Evolutionary conservation across 768 basidiomycete genomes (phyloP).

Genomic region (Tylopilus rubrobrunneus): DNA sequence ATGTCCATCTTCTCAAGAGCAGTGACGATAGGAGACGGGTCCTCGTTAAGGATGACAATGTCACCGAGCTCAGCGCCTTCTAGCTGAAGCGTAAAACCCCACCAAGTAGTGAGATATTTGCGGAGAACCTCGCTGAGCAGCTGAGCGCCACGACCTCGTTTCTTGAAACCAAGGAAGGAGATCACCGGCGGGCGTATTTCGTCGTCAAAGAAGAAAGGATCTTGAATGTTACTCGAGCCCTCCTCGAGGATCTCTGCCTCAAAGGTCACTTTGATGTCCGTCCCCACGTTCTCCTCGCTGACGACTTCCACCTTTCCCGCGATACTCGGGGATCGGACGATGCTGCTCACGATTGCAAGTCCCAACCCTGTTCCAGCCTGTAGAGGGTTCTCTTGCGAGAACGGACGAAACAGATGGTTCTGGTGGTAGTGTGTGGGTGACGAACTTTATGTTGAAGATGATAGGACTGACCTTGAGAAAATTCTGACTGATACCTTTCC

Average conservation of each 20-base stretch:
- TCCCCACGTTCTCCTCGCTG: constrained; percentile 87
- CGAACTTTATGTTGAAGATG: background rate
- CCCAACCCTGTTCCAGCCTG: constrained; percentile 93
- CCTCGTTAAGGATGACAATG: constrained; percentile 81
- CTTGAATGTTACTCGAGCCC: constrained; percentile 36
- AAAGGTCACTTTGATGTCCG: constrained; percentile 87
- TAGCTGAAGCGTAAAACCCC: constrained; percentile 58
- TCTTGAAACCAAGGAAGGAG: constrained; percentile 71
- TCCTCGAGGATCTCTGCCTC: constrained; percentile 60
- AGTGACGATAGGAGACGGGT: constrained; percentile 50
- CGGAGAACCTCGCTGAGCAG: constrained; percentile 60
- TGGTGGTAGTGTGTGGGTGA: constrained; percentile 23
- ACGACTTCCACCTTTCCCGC: constrained; percentile 91
- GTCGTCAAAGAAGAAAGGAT: constrained; percentile 44
- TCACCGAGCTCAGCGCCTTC: constrained; percentile 51
- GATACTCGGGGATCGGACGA: constrained; percentile 80
- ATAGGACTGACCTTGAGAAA: constrained; percentile 68
- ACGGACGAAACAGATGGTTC: constrained; percentile 96
- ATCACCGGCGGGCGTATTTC: constrained; percentile 45
- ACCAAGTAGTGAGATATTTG: constrained; percentile 70
- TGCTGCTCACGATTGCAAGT: constrained; percentile 92
- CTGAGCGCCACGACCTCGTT: constrained; percentile 57
- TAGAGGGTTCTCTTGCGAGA: constrained; percentile 93
- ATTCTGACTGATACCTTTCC: constrained; percentile 92
- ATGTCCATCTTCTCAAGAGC: constrained; percentile 57